phyloP scores from a whole-genome alignment of 768 basidiomycete genomes.

The Leccinum disarticulatum region DNA sequence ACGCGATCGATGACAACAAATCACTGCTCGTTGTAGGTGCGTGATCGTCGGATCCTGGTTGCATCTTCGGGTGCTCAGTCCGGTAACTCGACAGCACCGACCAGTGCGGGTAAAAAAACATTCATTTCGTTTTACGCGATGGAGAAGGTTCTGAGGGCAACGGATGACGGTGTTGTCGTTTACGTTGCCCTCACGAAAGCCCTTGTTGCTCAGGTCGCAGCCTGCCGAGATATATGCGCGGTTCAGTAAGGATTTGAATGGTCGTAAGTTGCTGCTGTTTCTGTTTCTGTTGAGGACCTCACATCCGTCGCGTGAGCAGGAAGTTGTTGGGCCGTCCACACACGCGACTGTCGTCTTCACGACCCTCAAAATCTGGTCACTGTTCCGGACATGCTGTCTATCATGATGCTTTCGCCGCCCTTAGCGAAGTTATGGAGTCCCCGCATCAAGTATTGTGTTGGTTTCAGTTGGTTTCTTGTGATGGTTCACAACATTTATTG shows the following conservation, averaged over 20 bases:
- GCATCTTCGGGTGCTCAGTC: background rate
- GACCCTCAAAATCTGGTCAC: conserved; percentile 66
- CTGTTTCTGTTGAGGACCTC: background rate
- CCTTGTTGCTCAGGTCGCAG: conserved; percentile 61
- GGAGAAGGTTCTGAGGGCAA: conserved; percentile 61
- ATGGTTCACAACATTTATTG: conserved; percentile 27
- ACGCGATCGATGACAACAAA: conserved; percentile 55
- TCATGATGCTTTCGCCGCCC: conserved; percentile 67
- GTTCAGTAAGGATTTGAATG: conserved; percentile 54
- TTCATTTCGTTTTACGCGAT: conserved; percentile 80
- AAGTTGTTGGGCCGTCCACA: conserved; percentile 64
- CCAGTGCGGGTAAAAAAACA: conserved; percentile 67
- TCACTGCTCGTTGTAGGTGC: conserved; percentile 68
- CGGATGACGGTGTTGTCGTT: conserved; percentile 66
- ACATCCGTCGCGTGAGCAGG: conserved; percentile 32
- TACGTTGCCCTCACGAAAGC: conserved; percentile 80
- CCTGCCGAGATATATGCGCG: conserved; percentile 71
- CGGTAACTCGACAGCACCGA: conserved; percentile 47
- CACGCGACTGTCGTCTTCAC: conserved; percentile 61
- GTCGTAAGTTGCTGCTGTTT: conserved; percentile 39
- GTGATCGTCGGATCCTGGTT: conserved; percentile 8
- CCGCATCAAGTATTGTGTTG: conserved; percentile 53
- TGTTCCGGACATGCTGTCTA: conserved; percentile 68
- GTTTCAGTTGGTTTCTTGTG: background rate
- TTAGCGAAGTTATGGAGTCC: conserved; percentile 62